phyloP scores from a whole-genome alignment of 805 yeast genomes.

The Starmerella riodocensis region DNA sequence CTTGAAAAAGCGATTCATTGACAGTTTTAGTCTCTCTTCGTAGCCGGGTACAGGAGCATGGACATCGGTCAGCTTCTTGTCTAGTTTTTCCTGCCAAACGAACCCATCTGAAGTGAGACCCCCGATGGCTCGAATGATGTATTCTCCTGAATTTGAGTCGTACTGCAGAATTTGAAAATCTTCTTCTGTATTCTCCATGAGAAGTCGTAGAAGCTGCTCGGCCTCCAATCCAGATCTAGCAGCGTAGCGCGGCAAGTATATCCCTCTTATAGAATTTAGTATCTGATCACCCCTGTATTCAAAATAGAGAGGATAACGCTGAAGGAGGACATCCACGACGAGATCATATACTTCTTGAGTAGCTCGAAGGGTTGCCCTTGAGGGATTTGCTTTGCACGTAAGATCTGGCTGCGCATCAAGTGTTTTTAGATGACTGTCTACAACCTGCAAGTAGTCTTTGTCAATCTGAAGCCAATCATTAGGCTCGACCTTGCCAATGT shows the following conservation, averaged over 20 bases:
- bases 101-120: constrained; percentile 64
- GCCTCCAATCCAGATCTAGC: constrained; percentile 1
- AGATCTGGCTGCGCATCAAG: constrained; percentile 17
- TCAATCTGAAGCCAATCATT: constrained; percentile 52
- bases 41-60: constrained; percentile 69
- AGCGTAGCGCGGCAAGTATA: constrained; percentile 7
- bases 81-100: constrained; percentile 42
- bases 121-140: constrained; percentile 42
- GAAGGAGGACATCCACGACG: constrained; percentile 31
- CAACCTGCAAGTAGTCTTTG: constrained; percentile 39
- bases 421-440: constrained; percentile 31
- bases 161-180: constrained; percentile 51
- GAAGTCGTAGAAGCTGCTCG: constrained; percentile 8
- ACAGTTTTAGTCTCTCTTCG: constrained; percentile 37
- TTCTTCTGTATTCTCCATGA: constrained; percentile 39
- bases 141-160: constrained; percentile 24
- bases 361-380: constrained; percentile 16
- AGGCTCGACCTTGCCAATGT: constrained; percentile 36
- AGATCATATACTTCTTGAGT: constrained; percentile 39
- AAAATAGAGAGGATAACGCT: constrained; percentile 44
- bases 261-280: constrained; percentile 6
- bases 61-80: constrained; percentile 43
- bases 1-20: constrained; percentile 58
- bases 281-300: constrained; percentile 12
- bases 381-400: constrained; percentile 6